Evolutionary conservation across 768 basidiomycete genomes (phyloP), one percentile per base, ranked within the genome.

Genomic region (Harrya chromipes): DNA sequence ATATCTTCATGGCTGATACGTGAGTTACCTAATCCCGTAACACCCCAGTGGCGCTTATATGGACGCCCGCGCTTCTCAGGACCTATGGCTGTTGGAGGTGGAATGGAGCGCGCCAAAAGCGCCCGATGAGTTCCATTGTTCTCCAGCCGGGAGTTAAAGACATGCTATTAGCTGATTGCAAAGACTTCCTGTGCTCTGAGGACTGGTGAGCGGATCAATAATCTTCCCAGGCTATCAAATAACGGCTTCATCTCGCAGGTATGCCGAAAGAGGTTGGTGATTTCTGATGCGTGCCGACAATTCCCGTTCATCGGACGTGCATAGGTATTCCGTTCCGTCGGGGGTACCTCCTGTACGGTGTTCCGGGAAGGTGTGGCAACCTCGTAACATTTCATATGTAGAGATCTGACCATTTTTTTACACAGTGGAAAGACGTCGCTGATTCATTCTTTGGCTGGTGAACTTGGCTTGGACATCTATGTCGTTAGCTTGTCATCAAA

Each of bases 111-210:
- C 78, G 89, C 42, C 87, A 91, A 60, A 94, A 94, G 68, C 79
- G 90, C 27, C 90, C 91, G 0, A 86, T 94, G 85, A 88, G 85
- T 60, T 92, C 90, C n/a, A 92, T 94, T 53, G 90, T 93, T 13
- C 77, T 93, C 11, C 89, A 92, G 58, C 88, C 90, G 4, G 89
- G 87, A 37, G 88, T 92, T 9, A 91, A 91, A 61, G 91, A 93
- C 64, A 93, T 93, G 89, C 81, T 92, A 50, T 72, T 92, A 20
- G 80, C 84, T 10, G 90, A 94, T 67, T 91, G 90, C 74, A 88
- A 80, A 60, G 89, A 90, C 63, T 91, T 91, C 70, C 68, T 91
- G 61, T 76, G 77, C 43, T 90, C 90, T 16, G 90, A 92, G 61
- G 87, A 90, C 53, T 90, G 89, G 89, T 89, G 65, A 58, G 86